A percentile compares a stretch with the other conserved stretches of the same genome.
Evolutionary conservation across 352 stramenopile genomes (phyloP).

Genomic region (Pythium myriotylum): DNA sequence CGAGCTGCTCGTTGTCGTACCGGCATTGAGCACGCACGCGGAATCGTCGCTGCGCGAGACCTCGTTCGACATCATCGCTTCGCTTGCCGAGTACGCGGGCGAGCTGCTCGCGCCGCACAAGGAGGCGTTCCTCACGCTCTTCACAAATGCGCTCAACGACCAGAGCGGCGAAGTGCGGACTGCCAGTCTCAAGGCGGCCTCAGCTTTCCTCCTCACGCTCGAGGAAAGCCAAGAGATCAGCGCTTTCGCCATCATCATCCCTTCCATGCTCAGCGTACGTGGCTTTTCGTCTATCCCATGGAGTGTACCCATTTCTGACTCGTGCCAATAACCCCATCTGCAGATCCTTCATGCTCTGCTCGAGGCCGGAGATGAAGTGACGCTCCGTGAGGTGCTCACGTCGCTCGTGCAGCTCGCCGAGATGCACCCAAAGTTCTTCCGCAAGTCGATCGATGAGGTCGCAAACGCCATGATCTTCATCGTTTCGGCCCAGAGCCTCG

Average conservation of each 20-base stretch:
- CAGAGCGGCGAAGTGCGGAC: slow-evolving; percentile 63
- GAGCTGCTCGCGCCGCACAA: slow-evolving; percentile 75
- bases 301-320: slow-evolving; percentile 1
- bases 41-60: slow-evolving; percentile 73
- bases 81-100: slow-evolving; percentile 70
- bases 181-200: slow-evolving; percentile 68
- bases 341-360: slow-evolving; percentile 76
- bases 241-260: slow-evolving; percentile 71
- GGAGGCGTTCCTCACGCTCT: slow-evolving; percentile 79
- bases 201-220: slow-evolving; percentile 75
- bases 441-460: slow-evolving; percentile 66
- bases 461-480: slow-evolving; percentile 83
- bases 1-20: slow-evolving; percentile 69
- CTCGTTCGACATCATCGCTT: slow-evolving; percentile 75
- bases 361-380: slow-evolving; percentile 56
- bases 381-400: slow-evolving; percentile 73
- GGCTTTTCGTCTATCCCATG: not conserved
- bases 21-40: slow-evolving; percentile 53
- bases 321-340: not conserved
- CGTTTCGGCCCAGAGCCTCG: slow-evolving; percentile 59
- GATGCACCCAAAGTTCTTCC: slow-evolving; percentile 84
- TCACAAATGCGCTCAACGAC: slow-evolving; percentile 74
- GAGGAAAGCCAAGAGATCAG: slow-evolving; percentile 68
- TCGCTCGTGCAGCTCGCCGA: slow-evolving; percentile 76
- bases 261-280: slow-evolving; percentile 66